Base-by-base conservation (phyloP, 2,329 filamentous ascomycete genomes). In the Calonectria hongkongensis region DNA sequence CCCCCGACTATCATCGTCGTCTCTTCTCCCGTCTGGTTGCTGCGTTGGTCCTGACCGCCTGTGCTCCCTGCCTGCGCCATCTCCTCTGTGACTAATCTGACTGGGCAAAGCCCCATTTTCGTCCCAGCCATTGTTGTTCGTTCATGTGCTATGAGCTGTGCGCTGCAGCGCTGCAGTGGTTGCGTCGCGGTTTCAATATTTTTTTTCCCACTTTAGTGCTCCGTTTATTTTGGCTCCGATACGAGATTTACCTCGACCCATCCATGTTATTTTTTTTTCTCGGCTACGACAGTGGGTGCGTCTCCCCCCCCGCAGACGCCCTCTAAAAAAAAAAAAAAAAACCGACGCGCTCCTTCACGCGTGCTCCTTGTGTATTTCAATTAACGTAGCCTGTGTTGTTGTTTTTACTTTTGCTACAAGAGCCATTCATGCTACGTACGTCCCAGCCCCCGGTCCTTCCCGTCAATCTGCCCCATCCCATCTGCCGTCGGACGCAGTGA, bases 221-320 rank as follows among this genome's bases (percentile, higher is more conserved):
- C 72, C 62, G 56, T 72, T 72, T 75, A 73, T 75, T 74, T 70
- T 75, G 56, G 60, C 70, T 63, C 56, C 70, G 66, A 77, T 75
- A 73, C 69, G 71, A 75, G 68, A 72, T 70, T 70, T 71, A 66
- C 58, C 74, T 75, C 64, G 70, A 74, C 73, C 74, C 73, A 78
- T 79, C 56, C 60, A 67, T 50, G 60, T 71, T 51, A 48, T 69
- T 68, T 74, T 64, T 63, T 76, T 74, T 68, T 68, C 54, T 64
- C 47, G 28, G 66, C 28, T 50, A 25, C 70, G 72, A 71, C 71
- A 72, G 71, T 58, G 54, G 54, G 68, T 71, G 64, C 71, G 75
- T 75, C 73, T 72, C 5, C 77, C 74, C 73, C 77, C 77, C 78
- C 77, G 73, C 76, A 79, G 77, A 63, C 67, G 45, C 66, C 50